Evolutionary conservation across 805 yeast genomes (phyloP), one percentile per base, ranked within the genome.

Genomic region (Pichia pseudocactophila): DNA sequence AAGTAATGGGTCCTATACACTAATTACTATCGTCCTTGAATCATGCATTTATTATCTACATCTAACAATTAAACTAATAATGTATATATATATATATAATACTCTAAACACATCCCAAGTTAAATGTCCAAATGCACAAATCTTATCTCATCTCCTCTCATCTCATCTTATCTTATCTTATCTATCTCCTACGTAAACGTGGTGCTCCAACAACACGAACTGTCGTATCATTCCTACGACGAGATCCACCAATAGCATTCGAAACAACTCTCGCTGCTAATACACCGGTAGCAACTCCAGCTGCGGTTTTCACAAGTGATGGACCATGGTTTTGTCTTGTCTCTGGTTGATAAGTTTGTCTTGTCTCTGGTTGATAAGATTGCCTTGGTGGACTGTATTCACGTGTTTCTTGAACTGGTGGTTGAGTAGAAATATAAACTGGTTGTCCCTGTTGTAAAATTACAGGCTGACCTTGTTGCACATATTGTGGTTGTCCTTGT

Each of bases 271-370:
- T 43, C 0, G 46, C 46, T 5, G 42, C 33, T 30, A 43, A n/a
- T 2, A 43, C 26, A n/a, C 46, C 46, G 16, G 39, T 42, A 3
- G 28, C 39, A 3, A 43, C 42, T 22, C 46, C 46, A 30, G 39
- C 11, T 18, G 35, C 39, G 2, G 46, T 43, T 10, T 43, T 39
- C 6, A 30, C 46, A 30, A 34, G 36, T 11, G 26, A 30, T n/a
- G 30, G n/a, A 30, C 37, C 34, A 20, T 11, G 11, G 16, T 13
- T 12, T 19, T 16, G 3, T 12, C 26, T 39, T 5, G 35, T 17
- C 5, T 22, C 25, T 8, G 7, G 5, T 22, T 22, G 25, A 22
- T 22, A 22, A 6, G 25, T 22, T 8, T 22, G 7, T 22, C 18
- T 8, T 5, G 35, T 17, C 5, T 22, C 25, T 8, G 7, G 5